phyloP scores from a whole-genome alignment of 768 basidiomycete genomes.

The Xerocomellus chrysenteron region DNA sequence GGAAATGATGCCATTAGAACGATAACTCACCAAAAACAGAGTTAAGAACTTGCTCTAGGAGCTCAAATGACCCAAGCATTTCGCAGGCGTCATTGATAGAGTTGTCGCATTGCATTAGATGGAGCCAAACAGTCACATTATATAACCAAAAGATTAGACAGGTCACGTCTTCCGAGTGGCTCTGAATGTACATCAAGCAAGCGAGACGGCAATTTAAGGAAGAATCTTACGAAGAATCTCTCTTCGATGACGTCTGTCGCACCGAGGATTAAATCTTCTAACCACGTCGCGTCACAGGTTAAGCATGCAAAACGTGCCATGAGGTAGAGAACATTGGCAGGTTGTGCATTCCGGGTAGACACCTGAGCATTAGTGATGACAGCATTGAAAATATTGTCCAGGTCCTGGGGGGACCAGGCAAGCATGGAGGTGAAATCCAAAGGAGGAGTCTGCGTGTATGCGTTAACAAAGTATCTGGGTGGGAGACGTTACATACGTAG shows the following conservation, averaged over 20 bases:
- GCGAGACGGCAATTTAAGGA: slow-evolving; percentile 1
- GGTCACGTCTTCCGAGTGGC: slow-evolving; percentile 79
- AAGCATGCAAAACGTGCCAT: slow-evolving; percentile 90
- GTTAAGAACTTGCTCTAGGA: slow-evolving; percentile 91
- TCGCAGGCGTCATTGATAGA: slow-evolving; percentile 79
- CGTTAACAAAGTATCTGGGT: slow-evolving; percentile 3
- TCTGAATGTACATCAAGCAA: slow-evolving; percentile 44
- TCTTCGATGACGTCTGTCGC: slow-evolving; percentile 93
- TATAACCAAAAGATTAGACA: slow-evolving; percentile 93
- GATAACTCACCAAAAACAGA: slow-evolving; percentile 79
- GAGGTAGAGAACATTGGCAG: slow-evolving; percentile 90
- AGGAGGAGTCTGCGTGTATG: slow-evolving; percentile 57
- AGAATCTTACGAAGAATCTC: slow-evolving; percentile 76
- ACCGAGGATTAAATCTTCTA: slow-evolving; percentile 89
- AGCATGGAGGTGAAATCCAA: slow-evolving; percentile 86
- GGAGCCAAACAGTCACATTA: slow-evolving; percentile 87
- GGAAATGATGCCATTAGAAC: background rate
- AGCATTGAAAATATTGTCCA: slow-evolving; percentile 78
- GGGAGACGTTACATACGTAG: slow-evolving; percentile 38
- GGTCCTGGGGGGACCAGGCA: slow-evolving; percentile 79
- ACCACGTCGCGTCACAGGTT: slow-evolving; percentile 86
- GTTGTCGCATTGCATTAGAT: slow-evolving; percentile 85
- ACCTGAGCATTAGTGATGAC: slow-evolving; percentile 77
- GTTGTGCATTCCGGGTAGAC: slow-evolving; percentile 71
- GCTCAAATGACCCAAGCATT: slow-evolving; percentile 76